Percentiles rank a stretch among this genome's conserved stretches.
Evolutionary conservation across 2,329 filamentous ascomycete genomes (phyloP).

Genomic region (Pseudopyricularia cyperi): DNA sequence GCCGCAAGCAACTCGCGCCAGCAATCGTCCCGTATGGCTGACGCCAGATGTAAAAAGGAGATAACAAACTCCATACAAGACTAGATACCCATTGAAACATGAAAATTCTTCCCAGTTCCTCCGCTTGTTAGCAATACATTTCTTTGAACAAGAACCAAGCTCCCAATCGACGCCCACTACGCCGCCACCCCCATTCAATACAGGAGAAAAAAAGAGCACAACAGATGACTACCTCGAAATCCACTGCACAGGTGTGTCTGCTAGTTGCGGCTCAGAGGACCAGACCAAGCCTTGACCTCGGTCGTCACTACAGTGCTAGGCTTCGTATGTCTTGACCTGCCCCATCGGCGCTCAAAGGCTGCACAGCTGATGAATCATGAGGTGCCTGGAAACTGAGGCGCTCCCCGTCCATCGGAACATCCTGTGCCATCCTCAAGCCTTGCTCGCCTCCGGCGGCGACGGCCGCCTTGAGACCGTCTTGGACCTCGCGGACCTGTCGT

Average conservation of each 20-base stretch:
- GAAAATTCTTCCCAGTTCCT: neutral
- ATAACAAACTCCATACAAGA: neutral
- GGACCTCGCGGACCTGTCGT: slow-evolving; percentile 70
- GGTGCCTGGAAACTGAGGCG: slow-evolving; percentile 39
- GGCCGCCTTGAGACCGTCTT: slow-evolving; percentile 53
- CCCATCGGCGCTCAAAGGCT: slow-evolving; percentile 42
- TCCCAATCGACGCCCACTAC: neutral
- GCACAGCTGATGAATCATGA: slow-evolving; percentile 28
- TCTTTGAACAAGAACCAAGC: neutral
- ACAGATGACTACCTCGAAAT: too few relatives aligned
- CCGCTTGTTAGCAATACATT: slow-evolving; percentile 1
- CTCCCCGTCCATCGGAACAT: slow-evolving; percentile 29
- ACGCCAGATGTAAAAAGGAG: neutral
- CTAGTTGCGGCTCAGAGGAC: neutral
- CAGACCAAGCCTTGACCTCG: neutral
- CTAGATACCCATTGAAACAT: neutral
- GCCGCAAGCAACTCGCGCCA: too few relatives aligned
- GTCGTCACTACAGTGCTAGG: slow-evolving; percentile 17
- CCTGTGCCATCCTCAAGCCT: slow-evolving; percentile 32
- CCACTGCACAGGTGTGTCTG: too few relatives aligned
- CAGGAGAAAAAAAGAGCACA: too few relatives aligned
- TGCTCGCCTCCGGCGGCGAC: slow-evolving; percentile 32
- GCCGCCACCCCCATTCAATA: neutral
- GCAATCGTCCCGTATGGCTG: too few relatives aligned
- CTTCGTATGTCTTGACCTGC: slow-evolving; percentile 44